phyloP scores from a whole-genome alignment of 371 early-diverging fungal genomes.

The Fennellomyces sp. region DNA sequence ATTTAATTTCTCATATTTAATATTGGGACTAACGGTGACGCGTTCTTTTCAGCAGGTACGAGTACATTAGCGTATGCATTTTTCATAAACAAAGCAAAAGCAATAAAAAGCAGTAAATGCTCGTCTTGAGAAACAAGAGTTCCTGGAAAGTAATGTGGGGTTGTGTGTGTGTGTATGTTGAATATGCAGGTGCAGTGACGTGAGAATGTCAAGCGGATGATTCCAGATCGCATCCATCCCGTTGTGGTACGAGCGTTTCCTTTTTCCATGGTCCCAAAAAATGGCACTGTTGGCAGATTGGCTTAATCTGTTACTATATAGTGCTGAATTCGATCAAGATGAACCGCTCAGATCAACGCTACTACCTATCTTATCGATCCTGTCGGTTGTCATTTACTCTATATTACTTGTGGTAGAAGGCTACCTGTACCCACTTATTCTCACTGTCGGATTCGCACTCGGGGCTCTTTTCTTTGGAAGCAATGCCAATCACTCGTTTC shows the following conservation, averaged over 20 bases:
- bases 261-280: background rate
- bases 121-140: too few relatives aligned
- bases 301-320: conserved; percentile 2
- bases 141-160: too few relatives aligned
- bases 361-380: background rate
- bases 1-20: too few relatives aligned
- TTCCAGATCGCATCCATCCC: background rate
- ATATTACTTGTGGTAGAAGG: conserved; percentile 31
- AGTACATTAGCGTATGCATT: too few relatives aligned
- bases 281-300: conserved; percentile 13
- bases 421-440: conserved; percentile 26
- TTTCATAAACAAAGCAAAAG: too few relatives aligned
- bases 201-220: background rate
- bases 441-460: conserved; percentile 27
- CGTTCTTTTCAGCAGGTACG: too few relatives aligned
- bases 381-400: conserved; percentile 19
- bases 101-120: too few relatives aligned
- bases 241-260: too few relatives aligned
- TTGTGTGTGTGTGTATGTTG: background rate
- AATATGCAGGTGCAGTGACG: background rate
- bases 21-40: too few relatives aligned
- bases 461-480: conserved; percentile 24
- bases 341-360: background rate
- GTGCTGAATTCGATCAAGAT: background rate
- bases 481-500: background rate